Percentiles rank a stretch among this genome's conserved stretches.
These are phyloP conservation scores for Haplosporangium sp. DNA, from an alignment of 371 early-diverging fungal genomes.

Conservation along the genomic window DNA sequence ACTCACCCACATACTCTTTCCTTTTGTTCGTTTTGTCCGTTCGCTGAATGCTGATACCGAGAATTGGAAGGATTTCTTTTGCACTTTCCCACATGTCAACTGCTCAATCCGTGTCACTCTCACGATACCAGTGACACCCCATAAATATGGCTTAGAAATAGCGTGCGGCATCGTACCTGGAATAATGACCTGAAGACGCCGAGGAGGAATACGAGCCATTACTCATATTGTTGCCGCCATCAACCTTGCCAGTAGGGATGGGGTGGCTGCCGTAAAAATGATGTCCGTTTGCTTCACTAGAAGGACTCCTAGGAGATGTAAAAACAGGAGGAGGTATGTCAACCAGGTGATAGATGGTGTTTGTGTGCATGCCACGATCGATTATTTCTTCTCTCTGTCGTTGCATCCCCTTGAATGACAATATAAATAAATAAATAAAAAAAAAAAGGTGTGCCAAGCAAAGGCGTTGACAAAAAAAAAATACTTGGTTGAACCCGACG, in stretches of 20 bases:
- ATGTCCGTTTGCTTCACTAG: constrained; percentile 31
- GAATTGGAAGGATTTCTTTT: too few relatives aligned
- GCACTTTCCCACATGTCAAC: too few relatives aligned
- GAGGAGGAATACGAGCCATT: constrained; percentile 47
- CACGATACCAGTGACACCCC: too few relatives aligned
- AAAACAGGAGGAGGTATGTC: not conserved
- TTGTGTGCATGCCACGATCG: constrained; percentile 1
- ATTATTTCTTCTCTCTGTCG: not conserved
- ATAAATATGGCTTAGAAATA: too few relatives aligned
- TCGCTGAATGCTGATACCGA: too few relatives aligned
- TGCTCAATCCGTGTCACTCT: not conserved
- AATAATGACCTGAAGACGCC: constrained; percentile 28
- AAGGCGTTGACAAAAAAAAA: too few relatives aligned
- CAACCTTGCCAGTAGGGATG: constrained; percentile 16
- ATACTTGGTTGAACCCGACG: too few relatives aligned
- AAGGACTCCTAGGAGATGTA: constrained; percentile 25
- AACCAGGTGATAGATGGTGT: constrained; percentile 5
- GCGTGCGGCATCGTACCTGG: constrained; percentile 31
- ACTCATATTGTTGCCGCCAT: constrained; percentile 16
- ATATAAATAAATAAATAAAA: too few relatives aligned
- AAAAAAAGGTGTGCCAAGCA: too few relatives aligned
- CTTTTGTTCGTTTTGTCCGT: not conserved
- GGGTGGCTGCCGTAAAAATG: constrained; percentile 28
- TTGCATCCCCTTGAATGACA: too few relatives aligned
- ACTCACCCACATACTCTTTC: not conserved